phyloP scores from a whole-genome alignment of 2,329 filamentous ascomycete genomes.

The Arthrobotrys iridis region DNA sequence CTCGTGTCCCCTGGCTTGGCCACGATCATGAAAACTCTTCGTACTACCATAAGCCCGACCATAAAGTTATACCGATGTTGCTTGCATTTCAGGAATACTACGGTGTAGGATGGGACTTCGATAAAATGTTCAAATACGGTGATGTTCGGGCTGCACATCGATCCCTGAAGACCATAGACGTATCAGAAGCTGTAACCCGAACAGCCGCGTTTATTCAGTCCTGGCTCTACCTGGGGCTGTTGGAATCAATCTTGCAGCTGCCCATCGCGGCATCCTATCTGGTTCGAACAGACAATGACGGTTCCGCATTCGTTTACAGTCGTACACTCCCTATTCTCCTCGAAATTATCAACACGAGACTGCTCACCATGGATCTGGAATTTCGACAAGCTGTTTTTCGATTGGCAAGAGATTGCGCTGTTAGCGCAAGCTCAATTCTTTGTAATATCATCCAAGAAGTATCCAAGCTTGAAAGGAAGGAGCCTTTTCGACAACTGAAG shows the following conservation, averaged over 20 bases:
- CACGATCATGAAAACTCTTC: too few species aligned
- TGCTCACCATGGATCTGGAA: too few species aligned
- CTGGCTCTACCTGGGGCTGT: neutral
- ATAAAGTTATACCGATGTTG: neutral
- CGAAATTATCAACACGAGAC: neutral
- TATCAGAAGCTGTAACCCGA: neutral
- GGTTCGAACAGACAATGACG: neutral
- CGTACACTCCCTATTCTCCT: neutral
- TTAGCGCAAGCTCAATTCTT: neutral
- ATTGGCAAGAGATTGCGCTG: neutral
- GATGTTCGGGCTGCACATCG: neutral
- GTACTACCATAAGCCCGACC: too few species aligned
- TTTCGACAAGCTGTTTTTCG: neutral
- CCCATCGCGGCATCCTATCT: neutral
- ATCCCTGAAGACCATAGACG: neutral
- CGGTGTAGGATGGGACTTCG: constrained; percentile 1
- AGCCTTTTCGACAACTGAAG: neutral
- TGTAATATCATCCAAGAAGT: neutral
- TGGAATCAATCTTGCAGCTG: neutral
- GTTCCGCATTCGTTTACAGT: neutral
- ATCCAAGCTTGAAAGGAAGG: neutral
- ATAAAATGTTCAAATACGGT: neutral
- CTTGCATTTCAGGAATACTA: neutral
- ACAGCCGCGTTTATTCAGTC: neutral
- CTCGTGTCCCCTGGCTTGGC: too few species aligned